Base-by-base conservation (phyloP, 192 early-diverging fungal species). In the Hyaloraphidium curvatum region DNA sequence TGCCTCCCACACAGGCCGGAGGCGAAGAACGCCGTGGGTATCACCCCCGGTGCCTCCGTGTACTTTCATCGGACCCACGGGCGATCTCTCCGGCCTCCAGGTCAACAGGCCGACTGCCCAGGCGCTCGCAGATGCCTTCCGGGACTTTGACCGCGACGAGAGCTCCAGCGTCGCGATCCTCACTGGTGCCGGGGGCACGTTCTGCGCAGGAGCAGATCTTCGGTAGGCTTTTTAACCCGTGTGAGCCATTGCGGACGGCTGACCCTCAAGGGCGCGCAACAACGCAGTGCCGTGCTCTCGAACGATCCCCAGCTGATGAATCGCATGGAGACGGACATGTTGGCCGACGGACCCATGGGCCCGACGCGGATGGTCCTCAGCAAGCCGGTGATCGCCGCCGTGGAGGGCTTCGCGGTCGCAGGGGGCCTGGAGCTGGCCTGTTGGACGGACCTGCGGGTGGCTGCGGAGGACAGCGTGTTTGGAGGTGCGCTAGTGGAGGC, bases 331-430 rank as follows among this genome's bases (percentile, higher is more conserved):
- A n/a, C n/a, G n/a, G n/a, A n/a, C n/a, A n/a, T n/a, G n/a, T n/a
- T n/a, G n/a, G n/a, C n/a, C 3, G 59, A 61, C 31, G 61, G 59
- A 0, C 59, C 61, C 19, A 70, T 62, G 41, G 69, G 69, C 0
- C 69, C 69, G 17, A 71, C 67, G 3, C 69, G 72, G 9, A 71
- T 74, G 68, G 31, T 50, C 1, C 59, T 74, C 1, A 59, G 59
- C 11, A 74, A 74, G 28, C 72, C 70, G 9, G 72, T 74, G 19
- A 74, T 74, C 54, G 72, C 70, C 1, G 66, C 66, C 29, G 61
- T 74, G 28, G 68, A 70, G 3, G 72, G 72, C 2, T 69, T 59
- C 54, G 70, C 70, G 1, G 72, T 74, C 16, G 72, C 72, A n/a
- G 72, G 72, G 30, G 72, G 72, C 1, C 25, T 74, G 1, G 72